phyloP scores from a whole-genome alignment of 768 basidiomycete species.

The Auriscalpium microsporum region DNA sequence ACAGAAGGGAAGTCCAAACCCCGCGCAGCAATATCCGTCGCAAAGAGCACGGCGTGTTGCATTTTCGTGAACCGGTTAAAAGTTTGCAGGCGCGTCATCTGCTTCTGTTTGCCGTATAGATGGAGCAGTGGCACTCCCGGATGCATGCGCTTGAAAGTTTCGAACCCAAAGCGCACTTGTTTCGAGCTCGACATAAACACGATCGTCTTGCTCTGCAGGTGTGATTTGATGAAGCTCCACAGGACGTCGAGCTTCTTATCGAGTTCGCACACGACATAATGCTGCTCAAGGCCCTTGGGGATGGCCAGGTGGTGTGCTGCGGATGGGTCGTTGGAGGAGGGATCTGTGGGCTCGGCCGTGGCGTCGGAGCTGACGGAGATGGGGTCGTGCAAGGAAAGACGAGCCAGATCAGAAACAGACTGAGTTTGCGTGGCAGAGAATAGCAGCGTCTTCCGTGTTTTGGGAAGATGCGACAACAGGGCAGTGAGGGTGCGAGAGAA shows the following conservation, averaged over 20 bases:
- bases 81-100: conserved; percentile 74
- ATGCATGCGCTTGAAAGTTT: conserved; percentile 92
- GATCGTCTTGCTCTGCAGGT: conserved; percentile 83
- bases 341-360: neutral
- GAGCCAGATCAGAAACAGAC: conserved; percentile 80
- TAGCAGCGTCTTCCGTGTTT: conserved; percentile 86
- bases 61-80: conserved; percentile 79
- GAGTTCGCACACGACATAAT: conserved; percentile 76
- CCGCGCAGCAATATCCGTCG: conserved; percentile 93
- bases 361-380: conserved; percentile 56
- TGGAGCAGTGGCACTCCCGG: conserved; percentile 91
- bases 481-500: conserved; percentile 85
- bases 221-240: conserved; percentile 92
- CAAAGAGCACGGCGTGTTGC: conserved; percentile 80
- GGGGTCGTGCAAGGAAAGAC: conserved; percentile 81
- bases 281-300: conserved; percentile 77
- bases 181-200: conserved; percentile 95
- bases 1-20: conserved; percentile 95
- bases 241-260: conserved; percentile 86
- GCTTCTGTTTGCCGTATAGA: conserved; percentile 95
- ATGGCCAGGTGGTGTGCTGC: conserved; percentile 40
- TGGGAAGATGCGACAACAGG: conserved; percentile 85
- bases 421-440: conserved; percentile 97
- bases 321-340: conserved; percentile 31
- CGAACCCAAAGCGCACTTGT: conserved; percentile 94